Evolutionary conservation across 2,329 filamentous ascomycete species (phyloP).

Genomic region (Lanzia echinophila): DNA sequence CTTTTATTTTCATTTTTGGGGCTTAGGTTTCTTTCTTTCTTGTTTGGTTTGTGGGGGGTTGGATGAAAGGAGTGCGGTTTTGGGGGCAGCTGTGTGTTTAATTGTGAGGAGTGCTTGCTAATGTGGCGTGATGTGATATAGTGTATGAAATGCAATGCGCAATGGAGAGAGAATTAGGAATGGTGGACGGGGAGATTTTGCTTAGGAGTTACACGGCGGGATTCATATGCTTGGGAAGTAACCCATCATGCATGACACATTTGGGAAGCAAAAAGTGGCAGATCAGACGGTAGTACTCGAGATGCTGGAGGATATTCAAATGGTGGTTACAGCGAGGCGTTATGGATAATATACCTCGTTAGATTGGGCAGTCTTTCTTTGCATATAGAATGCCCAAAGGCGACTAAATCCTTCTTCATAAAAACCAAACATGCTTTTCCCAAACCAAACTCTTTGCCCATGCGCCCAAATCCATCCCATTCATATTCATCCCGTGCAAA

Average conservation of each 20-base stretch:
- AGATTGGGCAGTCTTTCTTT: conserved; percentile 3
- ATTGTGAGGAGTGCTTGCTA: neutral
- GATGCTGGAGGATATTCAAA: neutral
- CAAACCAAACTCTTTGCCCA: neutral
- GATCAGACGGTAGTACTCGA: neutral
- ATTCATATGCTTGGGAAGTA: too few species aligned
- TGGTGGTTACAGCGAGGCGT: conserved; percentile 23
- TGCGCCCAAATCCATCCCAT: neutral
- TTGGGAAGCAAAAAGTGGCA: neutral
- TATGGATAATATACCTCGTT: neutral
- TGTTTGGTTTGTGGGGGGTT: neutral
- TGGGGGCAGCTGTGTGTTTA: neutral
- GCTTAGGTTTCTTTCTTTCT: neutral
- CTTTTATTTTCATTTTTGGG: neutral
- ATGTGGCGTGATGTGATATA: conserved; percentile 27
- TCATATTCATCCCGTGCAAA: conserved; percentile 6
- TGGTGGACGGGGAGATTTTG: neutral
- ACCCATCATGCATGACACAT: too few species aligned
- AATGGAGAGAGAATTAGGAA: conserved; percentile 58
- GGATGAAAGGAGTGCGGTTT: neutral
- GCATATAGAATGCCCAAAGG: neutral
- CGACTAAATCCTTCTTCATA: neutral
- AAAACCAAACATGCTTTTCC: neutral
- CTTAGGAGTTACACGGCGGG: neutral
- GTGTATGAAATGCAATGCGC: conserved; percentile 61